Conservation (phyloP, 345 rosid genomes). For the Litchi chinensis region DNA sequence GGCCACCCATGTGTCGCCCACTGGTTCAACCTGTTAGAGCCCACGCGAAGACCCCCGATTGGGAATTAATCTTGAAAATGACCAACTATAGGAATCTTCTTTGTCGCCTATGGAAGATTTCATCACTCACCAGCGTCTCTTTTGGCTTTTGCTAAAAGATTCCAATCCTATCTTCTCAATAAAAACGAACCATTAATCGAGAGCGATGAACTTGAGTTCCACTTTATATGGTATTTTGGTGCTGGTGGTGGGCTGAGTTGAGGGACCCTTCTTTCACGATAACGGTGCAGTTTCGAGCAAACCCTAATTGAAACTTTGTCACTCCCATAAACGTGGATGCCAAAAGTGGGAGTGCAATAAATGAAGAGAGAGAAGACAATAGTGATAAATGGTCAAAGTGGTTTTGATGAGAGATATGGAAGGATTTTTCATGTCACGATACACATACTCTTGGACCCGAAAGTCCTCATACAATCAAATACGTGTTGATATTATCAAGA, state of each 20-base stretch:
- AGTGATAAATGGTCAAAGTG: constrained; percentile 20
- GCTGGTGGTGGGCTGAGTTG: constrained; percentile 5
- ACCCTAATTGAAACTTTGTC: constrained; percentile 28
- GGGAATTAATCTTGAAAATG: constrained; percentile 40
- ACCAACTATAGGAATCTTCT: constrained; percentile 53
- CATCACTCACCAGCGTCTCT: background rate
- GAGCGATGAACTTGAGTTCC: constrained; percentile 12
- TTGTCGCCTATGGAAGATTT: constrained; percentile 23
- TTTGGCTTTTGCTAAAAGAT: constrained; percentile 27
- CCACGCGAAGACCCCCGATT: constrained; percentile 22
- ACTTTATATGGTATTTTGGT: constrained; percentile 9
- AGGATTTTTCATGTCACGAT: background rate
- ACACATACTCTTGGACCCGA: background rate
- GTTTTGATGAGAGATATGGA: constrained; percentile 23
- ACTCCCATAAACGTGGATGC: constrained; percentile 37
- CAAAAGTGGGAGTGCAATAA: constrained; percentile 22
- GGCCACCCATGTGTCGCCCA: constrained; percentile 44
- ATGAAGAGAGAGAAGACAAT: constrained; percentile 20
- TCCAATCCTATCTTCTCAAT: constrained; percentile 29
- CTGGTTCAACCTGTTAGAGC: constrained; percentile 26
- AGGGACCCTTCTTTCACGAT: constrained; percentile 20
- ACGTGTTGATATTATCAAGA: background rate
- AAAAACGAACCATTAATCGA: background rate
- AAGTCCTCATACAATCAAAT: background rate
- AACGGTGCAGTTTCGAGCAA: constrained; percentile 8